phyloP scores from a whole-genome alignment of 345 rosid genomes.

The Rhizophora mangle region DNA sequence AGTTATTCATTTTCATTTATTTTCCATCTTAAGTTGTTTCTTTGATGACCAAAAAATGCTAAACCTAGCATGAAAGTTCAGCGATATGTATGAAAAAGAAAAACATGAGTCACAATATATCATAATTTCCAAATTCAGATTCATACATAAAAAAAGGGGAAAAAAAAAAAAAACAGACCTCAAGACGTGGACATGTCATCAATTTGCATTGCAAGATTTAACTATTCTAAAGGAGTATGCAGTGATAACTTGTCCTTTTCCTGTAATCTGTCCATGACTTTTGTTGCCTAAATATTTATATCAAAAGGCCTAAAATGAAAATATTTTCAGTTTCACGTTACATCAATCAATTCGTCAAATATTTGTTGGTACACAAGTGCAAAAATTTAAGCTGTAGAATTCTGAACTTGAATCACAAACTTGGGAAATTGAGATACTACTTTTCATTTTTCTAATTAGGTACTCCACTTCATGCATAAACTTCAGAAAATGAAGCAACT shows the following conservation, averaged over 20 bases:
- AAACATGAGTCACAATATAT: neutral
- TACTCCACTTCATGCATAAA: no score
- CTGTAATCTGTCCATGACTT: neutral
- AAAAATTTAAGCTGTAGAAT: neutral
- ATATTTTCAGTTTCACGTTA: neutral
- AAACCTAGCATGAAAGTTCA: no score
- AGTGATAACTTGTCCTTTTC: neutral
- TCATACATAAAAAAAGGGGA: no score
- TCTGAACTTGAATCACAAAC: neutral
- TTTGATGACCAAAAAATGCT: neutral
- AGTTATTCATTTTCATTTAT: neutral
- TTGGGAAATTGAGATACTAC: no score
- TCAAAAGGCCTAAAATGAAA: neutral
- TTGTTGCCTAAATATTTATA: neutral
- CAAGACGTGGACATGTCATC: neutral
- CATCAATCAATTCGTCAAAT: no score
- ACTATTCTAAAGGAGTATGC: neutral
- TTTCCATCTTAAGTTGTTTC: no score
- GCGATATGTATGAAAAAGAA: no score
- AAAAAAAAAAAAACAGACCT: neutral
- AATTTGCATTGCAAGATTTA: neutral
- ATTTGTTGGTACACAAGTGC: no score
- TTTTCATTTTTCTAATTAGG: no score
- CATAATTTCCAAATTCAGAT: conserved; percentile 3
- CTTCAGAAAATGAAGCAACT: no score